Percentiles rank a stretch among this genome's conserved stretches.
phyloP scores from a whole-genome alignment of 768 basidiomycete genomes.

The Hebeloma cylindrosporum region DNA sequence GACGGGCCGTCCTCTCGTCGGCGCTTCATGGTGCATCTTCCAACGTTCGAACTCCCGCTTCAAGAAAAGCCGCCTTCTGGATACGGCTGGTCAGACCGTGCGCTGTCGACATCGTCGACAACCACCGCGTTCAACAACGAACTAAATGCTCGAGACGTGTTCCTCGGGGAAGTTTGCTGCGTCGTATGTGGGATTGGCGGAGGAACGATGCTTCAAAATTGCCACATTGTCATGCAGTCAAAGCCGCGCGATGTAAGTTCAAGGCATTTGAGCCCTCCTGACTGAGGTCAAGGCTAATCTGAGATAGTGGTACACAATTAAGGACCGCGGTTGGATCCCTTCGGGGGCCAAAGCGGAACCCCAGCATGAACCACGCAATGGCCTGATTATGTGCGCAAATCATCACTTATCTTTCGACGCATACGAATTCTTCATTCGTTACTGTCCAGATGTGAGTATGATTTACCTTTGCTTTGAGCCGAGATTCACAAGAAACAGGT shows the following conservation, averaged over 20 bases:
- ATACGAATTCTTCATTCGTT: slow-evolving; percentile 27
- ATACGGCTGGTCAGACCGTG: slow-evolving; percentile 18
- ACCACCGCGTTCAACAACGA: slow-evolving; percentile 20
- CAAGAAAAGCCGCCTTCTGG: slow-evolving; percentile 16
- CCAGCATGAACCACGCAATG: slow-evolving; percentile 24
- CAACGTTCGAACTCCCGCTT: slow-evolving; percentile 23
- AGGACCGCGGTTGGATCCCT: slow-evolving; percentile 23
- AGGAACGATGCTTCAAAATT: slow-evolving; percentile 7
- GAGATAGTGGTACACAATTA: slow-evolving; percentile 26
- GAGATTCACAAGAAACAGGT: slow-evolving; percentile 13
- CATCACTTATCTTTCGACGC: slow-evolving; percentile 19
- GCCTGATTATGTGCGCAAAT: slow-evolving; percentile 20
- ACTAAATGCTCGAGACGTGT: slow-evolving; percentile 20
- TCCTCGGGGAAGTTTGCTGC: slow-evolving; percentile 19
- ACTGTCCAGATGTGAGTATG: slow-evolving; percentile 24
- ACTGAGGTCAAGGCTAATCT: slow-evolving; percentile 13
- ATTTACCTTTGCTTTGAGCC: slow-evolving; percentile 1
- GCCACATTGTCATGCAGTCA: slow-evolving; percentile 17
- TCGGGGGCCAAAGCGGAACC: slow-evolving; percentile 16
- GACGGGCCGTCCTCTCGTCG: not conserved
- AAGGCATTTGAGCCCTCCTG: slow-evolving; percentile 10
- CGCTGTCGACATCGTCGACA: slow-evolving; percentile 20
- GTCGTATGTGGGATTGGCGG: slow-evolving; percentile 16
- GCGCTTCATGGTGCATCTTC: slow-evolving; percentile 17
- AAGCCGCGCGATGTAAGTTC: slow-evolving; percentile 14